phyloP scores from a whole-genome alignment of 2,329 filamentous ascomycete species.

The Penicillium olsonii region DNA sequence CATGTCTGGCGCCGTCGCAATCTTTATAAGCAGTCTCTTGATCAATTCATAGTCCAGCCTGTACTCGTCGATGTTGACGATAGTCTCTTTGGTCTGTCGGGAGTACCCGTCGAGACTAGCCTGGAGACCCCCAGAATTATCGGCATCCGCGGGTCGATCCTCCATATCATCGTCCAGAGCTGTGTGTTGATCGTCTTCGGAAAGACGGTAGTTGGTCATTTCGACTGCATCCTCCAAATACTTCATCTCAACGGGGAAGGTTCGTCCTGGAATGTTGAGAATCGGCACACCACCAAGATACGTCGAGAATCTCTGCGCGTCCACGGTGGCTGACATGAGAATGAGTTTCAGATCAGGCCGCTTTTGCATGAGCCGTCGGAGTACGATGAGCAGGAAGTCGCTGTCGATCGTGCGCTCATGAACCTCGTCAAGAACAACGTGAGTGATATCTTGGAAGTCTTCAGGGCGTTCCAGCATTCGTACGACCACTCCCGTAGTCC shows the following conservation, averaged over 20 bases:
- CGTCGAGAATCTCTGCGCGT: conserved; percentile 84
- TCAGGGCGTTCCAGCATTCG: conserved; percentile 91
- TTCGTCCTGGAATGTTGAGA: conserved; percentile 86
- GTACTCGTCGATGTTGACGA: conserved; percentile 84
- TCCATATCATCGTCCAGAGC: conserved; percentile 49
- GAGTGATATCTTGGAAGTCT: conserved; percentile 84
- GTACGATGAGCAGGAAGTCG: conserved; percentile 89
- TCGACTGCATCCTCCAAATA: conserved; percentile 94
- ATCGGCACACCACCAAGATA: conserved; percentile 86
- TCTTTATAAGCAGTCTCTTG: conserved; percentile 72
- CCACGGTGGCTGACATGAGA: conserved; percentile 96
- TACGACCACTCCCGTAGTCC: conserved; percentile 82
- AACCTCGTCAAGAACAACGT: conserved; percentile 95
- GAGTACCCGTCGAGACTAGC: conserved; percentile 74
- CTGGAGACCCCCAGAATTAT: conserved; percentile 59
- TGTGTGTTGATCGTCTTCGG: conserved; percentile 55
- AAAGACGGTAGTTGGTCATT: conserved; percentile 72
- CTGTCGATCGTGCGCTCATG: conserved; percentile 96
- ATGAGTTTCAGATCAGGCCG: conserved; percentile 87
- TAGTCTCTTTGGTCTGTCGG: conserved; percentile 69
- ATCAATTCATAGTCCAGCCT: conserved; percentile 88
- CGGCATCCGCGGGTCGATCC: conserved; percentile 44
- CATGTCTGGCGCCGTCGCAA: conserved; percentile 70
- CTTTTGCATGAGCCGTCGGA: conserved; percentile 75
- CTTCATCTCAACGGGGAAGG: conserved; percentile 84